Evolutionary conservation across 2,329 filamentous ascomycete species (phyloP).

Genomic region (Paraphoma sp.): DNA sequence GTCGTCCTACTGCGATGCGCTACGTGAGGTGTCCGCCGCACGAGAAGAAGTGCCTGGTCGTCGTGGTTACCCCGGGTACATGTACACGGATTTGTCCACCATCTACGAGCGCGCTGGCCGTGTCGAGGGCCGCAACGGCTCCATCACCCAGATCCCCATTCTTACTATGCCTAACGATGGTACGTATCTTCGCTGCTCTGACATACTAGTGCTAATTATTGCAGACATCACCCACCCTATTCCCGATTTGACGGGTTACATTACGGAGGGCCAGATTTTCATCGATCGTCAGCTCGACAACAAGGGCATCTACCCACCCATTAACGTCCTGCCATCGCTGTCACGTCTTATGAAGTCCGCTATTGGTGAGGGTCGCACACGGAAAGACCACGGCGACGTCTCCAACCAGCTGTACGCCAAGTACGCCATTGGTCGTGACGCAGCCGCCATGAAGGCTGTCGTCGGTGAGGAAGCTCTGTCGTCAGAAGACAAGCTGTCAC

Average conservation of each 20-base stretch:
- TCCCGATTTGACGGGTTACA: slow-evolving; percentile 97
- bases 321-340: slow-evolving; percentile 96
- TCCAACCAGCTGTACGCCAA: slow-evolving; percentile 99
- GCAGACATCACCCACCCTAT: slow-evolving; percentile 96
- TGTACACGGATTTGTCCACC: slow-evolving; percentile 99
- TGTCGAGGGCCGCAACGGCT: slow-evolving; percentile 95
- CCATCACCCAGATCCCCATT: slow-evolving; percentile 98
- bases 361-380: slow-evolving; percentile 95
- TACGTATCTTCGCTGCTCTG: slow-evolving; percentile 37
- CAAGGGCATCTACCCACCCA: slow-evolving; percentile 97
- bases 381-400: slow-evolving; percentile 96
- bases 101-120: slow-evolving; percentile 99
- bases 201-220: slow-evolving; percentile 16
- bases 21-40: slow-evolving; percentile 97
- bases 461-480: slow-evolving; percentile 97
- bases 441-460: slow-evolving; percentile 98
- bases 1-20: slow-evolving; percentile 96
- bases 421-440: slow-evolving; percentile 98
- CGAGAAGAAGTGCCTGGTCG: slow-evolving; percentile 98
- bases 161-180: slow-evolving; percentile 99
- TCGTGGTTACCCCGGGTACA: slow-evolving; percentile 99
- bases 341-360: slow-evolving; percentile 99
- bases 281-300: slow-evolving; percentile 93
- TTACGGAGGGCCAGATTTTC: slow-evolving; percentile 98
- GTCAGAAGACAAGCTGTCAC: slow-evolving; percentile 93